Evolutionary conservation across 2,329 filamentous ascomycete species (phyloP), one percentile per base, ranked within the genome.

Genomic region (Fusarium protoensiforme): DNA sequence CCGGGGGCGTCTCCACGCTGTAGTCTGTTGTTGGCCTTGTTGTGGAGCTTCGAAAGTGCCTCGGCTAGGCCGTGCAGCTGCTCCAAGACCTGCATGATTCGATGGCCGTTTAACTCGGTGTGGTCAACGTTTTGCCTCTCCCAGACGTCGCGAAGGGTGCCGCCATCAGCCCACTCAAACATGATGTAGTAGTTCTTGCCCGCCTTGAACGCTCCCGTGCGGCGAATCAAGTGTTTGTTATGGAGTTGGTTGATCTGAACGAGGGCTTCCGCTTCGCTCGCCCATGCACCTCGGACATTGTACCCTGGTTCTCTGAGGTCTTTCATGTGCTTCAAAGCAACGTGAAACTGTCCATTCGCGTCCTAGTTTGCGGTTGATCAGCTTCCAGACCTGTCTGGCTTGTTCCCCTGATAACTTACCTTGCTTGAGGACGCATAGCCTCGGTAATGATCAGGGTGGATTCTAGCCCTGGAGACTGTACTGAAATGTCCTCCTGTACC

Each of bases 101-200:
- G 46, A 11, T 16, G 11, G 14, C 33, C 27, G 2, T 71, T 20
- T 3, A 73, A 24, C 0, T 2, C 5, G n/a, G 20, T 41, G 33
- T 29, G 22, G 8, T 53, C 61, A 27, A 33, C 20, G 22, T 41
- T 20, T 5, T 29, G 27, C 0, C 3, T 29, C n/a, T 41, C 5
- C 72, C 72, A 74, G 6, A 73, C 29, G 27, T 74, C 65, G 29
- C 70, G 65, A 1, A 74, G n/a, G 9, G 27, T 74, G 1, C 72
- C 72, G 1, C 65, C 71, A 4, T 73, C 10, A 16, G 71, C 68
- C 71, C 71, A 74, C 22, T 73, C 71, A 11, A 65, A 70, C 51
- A 74, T 24, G 5, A 74, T 73, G 18, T 62, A 71, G 10, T 65
- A 41, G 5, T 35, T 61, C 3, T 46, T 31, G 1, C 38, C 46